Base-by-base conservation (phyloP, 257 asterid genomes). In the Solanum ossicruentum region DNA sequence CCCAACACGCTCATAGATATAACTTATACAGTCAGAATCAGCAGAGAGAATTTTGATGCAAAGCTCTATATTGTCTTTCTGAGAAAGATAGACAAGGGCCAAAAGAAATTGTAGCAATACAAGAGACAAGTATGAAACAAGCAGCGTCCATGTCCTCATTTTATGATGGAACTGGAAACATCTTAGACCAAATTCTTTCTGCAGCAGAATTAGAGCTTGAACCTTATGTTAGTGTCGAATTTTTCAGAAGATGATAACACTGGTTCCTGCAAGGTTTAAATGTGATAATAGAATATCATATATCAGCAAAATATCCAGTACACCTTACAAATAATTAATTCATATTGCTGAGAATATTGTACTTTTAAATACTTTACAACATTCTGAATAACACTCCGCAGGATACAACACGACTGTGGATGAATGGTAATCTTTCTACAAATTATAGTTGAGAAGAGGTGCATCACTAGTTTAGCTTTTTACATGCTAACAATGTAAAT, bases 221-320 rank as follows among this genome's bases (percentile, higher is more conserved):
- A 93, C 89, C 75, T 86, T 23, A 28, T 70, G 72, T 72, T 84
- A 81, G 85, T 73, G 84, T 85, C 23, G 80, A 93, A 91, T 49
- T 28, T 84, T 84, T 83, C 89, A 2, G 94, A 87, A 12, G 96
- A 84, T 72, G 96, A 91, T 85, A 93, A 67, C 82, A 75, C 77
- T 8, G 96, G 96, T 70, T 91, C 96, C 97, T 93, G 90, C 80
- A 80, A 5, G 16, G 58, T 54, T 58, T 55, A 55, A 58, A 47
- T 67, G 79, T 39, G 84, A 55, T 32, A 55, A 41, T 10, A 61
- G 47, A 41, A 23, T 6, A 71, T 77, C 47, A 49, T 5, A 49
- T 5, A 75, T 47, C 43, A 61, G 61, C 65, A 52, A 51, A 47
- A 13, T 49, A 47, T 65, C 45, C 71, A 23, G 39, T 23, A 67